Percentiles rank a stretch among this genome's conserved stretches.
Conservation (phyloP, 23 red algal genomes). For the Gracilaria gracilis region DNA sequence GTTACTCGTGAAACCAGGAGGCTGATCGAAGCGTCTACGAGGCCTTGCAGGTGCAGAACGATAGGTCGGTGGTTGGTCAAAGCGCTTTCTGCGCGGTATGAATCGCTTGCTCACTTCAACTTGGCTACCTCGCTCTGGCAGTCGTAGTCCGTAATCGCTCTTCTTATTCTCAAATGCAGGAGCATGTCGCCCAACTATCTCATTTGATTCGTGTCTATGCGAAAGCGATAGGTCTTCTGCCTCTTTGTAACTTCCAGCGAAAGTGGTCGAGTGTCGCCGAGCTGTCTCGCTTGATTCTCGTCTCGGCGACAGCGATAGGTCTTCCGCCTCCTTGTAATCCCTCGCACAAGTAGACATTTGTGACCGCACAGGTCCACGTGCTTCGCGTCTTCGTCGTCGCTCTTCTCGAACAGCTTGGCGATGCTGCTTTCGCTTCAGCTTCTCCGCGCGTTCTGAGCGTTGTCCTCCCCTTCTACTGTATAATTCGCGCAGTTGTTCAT, state of each 20-base stretch:
- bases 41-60: neutral
- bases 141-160: slow-evolving; percentile 6
- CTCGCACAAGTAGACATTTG: neutral
- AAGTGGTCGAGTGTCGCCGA: neutral
- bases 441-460: neutral
- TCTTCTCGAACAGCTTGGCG: slow-evolving; percentile 32
- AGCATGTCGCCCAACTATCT: neutral
- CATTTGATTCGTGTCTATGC: neutral
- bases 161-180: neutral
- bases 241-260: neutral
- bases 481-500: neutral
- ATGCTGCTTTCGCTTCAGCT: slow-evolving; percentile 27
- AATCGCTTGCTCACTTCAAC: slow-evolving; percentile 2
- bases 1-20: neutral
- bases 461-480: neutral
- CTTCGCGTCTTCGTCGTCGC: slow-evolving; percentile 29
- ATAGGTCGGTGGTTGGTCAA: neutral
- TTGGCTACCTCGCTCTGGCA: slow-evolving; percentile 7
- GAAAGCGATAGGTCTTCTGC: neutral
- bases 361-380: neutral
- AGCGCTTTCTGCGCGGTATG: slow-evolving; percentile 27
- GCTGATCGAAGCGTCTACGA: slow-evolving; percentile 27
- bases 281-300: neutral
- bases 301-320: neutral
- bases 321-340: neutral